Evolutionary conservation across 1,284 basidiomycete species (phyloP), one percentile per base, ranked within the genome.

Genomic region (Cryptococcus depauperatus): DNA sequence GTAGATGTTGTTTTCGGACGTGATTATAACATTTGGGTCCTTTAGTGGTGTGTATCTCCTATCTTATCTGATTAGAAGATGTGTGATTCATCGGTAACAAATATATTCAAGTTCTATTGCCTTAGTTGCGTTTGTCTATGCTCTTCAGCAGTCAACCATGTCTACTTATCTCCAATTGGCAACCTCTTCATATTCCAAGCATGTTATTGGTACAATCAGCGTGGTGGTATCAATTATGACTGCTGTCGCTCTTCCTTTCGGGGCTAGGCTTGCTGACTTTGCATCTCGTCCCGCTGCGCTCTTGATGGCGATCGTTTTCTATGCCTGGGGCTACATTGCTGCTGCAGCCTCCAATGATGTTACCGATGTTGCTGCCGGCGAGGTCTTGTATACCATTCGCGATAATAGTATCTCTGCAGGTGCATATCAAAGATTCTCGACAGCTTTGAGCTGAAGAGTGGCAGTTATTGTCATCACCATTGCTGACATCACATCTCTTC

Each of bases 401-500:
- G 44, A 40, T 29, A 48, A 33, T 10, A 51, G 54, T 41, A 52
- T 56, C 44, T 41, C 35, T 26, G 39, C 37, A 29, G 14, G 43
- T 45, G 34, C 41, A 39, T 41, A 11, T n/a, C 6, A 14, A n/a
- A 18, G 35, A 14, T 8, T n/a, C 8, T 30, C 28, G 8, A 18
- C 32, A 9, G 32, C 32, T 18, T n/a, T 19, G 16, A 23, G 35
- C 18, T 26, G 16, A 26, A 25, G 10, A 22, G 1, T 26, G 5
- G 22, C 32, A 46, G 51, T 53, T 19, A 37, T 26, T 3, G 40
- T 37, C 14, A 52, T 62, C 47, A 35, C 59, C 19, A 37, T 62
- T 44, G 84, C 83, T 14, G 85, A 89, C 60, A 80, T 84, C 48
- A 86, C 85, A 3, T 81, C 80, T 2, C 76, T 86, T 14, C 77